Evolutionary conservation across 768 basidiomycete species (phyloP), one percentile per base, ranked within the genome.

Genomic region (Agaricus blazei): DNA sequence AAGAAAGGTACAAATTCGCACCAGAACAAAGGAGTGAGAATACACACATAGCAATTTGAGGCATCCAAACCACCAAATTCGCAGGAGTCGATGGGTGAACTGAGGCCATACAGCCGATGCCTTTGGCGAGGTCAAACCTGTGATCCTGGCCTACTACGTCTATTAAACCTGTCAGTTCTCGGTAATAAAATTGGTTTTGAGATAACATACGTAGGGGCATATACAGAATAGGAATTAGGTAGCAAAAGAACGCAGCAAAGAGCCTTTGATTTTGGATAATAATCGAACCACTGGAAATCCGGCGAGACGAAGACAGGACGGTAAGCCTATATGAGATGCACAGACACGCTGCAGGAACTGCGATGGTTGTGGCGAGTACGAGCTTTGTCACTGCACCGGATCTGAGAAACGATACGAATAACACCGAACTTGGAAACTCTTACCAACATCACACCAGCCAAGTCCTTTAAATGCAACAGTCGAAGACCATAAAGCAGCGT

Each of bases 361-460:
- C 86, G 34, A 83, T 64, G 42, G 68, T 75, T 0, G 77, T 70
- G 3, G 77, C 83, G 9, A 84, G 66, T 28, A 77, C 65, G 11
- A 89, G 59, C 57, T 79, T 81, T 5, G 84, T 82, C 15, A 75
- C 86, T 87, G 65, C 14, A 45, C 55, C 5, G 48, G 58, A n/a
- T 24, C 11, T 54, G 27, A 40, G 7, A 34, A 49, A 28, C 24
- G 14, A 29, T 29, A 9, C 11, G 24, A 8, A 34, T 28, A 9
- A 6, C 19, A 49, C 9, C 19, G 3, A 47, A n/a, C 29, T 41
- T 7, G 15, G 9, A 51, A 11, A 24, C 38, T 34, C 49, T 49
- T 51, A 89, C 87, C 72, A 37, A 93, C 83, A 63, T 93, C 90
- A 64, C 90, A 93, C 88, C 88, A 93, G 7, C 81, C 74, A 0